Evolutionary conservation across 2,329 filamentous ascomycete species (phyloP).

Genomic region (Arthrobotrys musiformis): DNA sequence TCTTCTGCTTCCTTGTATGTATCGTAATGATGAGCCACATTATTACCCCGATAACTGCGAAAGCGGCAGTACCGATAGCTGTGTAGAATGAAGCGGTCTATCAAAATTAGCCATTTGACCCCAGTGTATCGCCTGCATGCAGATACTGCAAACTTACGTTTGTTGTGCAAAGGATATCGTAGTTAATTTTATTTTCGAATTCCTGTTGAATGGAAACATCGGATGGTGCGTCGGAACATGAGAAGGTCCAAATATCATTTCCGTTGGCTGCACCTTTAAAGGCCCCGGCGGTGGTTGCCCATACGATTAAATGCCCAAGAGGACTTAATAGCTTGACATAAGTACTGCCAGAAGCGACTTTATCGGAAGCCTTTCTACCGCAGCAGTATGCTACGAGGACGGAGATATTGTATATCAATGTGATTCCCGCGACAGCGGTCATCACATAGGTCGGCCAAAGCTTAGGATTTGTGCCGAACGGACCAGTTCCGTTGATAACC

Average conservation of each 20-base stretch:
- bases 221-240: constrained; percentile 40
- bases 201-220: constrained; percentile 38
- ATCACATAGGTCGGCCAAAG: constrained; percentile 52
- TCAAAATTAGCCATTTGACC: background rate
- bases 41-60: constrained; percentile 37
- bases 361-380: constrained; percentile 43
- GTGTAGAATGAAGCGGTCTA: constrained; percentile 42
- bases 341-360: constrained; percentile 17
- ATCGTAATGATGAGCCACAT: constrained; percentile 38
- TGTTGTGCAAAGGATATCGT: constrained; percentile 34
- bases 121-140: background rate
- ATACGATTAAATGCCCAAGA: constrained; percentile 45
- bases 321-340: constrained; percentile 48
- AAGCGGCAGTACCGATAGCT: constrained; percentile 38
- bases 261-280: constrained; percentile 32
- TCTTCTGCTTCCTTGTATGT: constrained; percentile 27
- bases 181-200: constrained; percentile 41
- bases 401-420: constrained; percentile 29
- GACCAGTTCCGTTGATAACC: constrained; percentile 41
- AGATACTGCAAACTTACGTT: constrained; percentile 23
- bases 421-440: constrained; percentile 16
- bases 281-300: constrained; percentile 27
- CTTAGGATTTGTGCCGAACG: constrained; percentile 50
- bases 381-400: constrained; percentile 46
- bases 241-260: constrained; percentile 49